phyloP scores from a whole-genome alignment of 345 rosid genomes.

The Brassica incana region DNA sequence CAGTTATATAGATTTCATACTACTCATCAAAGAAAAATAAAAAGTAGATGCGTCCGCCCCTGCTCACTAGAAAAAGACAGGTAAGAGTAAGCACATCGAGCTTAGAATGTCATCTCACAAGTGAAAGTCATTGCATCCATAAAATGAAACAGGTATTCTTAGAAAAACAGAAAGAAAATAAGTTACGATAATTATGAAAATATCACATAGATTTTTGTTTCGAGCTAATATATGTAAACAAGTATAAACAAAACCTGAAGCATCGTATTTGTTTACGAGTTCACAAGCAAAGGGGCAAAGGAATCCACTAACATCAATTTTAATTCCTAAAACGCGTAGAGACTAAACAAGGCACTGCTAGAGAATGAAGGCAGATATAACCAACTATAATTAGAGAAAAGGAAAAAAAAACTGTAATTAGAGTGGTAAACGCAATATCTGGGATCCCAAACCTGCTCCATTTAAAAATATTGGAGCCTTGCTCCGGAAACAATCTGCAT shows the following conservation, averaged over 20 bases:
- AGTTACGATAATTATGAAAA: too few species aligned
- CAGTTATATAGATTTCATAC: too few species aligned
- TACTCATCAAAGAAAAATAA: too few species aligned
- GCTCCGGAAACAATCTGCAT: slow-evolving; percentile 2
- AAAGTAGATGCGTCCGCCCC: too few species aligned
- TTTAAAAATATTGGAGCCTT: background rate
- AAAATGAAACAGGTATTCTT: background rate
- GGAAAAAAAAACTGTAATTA: background rate
- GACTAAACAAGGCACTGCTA: background rate
- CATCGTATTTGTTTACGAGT: background rate
- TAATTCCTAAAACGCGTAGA: background rate
- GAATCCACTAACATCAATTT: background rate
- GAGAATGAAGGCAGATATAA: background rate
- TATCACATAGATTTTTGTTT: background rate
- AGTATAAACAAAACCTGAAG: background rate
- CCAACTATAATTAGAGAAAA: background rate
- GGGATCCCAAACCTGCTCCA: background rate
- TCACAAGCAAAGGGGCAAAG: background rate
- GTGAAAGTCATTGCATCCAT: background rate
- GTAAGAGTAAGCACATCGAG: background rate
- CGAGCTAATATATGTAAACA: background rate
- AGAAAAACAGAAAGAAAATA: background rate
- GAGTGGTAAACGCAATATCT: background rate
- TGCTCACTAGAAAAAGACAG: background rate
- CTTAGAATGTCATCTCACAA: background rate